Conservation (phyloP, 148 eudicot genomes). For the Camellia japonica region DNA sequence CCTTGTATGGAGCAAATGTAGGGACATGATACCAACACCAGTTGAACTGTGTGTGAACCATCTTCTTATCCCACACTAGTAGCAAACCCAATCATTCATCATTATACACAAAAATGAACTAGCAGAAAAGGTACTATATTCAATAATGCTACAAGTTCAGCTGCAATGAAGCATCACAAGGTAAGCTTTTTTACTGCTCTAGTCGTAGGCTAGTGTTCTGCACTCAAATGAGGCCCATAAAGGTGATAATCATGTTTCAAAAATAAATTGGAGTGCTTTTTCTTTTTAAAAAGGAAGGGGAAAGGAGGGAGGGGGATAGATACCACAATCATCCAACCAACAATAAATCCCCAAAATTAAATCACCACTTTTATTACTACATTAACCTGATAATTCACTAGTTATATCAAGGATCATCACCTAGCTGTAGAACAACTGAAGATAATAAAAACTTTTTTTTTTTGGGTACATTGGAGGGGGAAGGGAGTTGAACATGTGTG, state of each 20-base stretch:
- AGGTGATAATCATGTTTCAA: background rate
- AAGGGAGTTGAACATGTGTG: too few relatives aligned
- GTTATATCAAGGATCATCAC: background rate
- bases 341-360: background rate
- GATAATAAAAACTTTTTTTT: too few relatives aligned
- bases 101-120: background rate
- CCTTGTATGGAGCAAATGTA: slow-evolving; percentile 86
- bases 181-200: background rate
- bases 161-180: background rate
- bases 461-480: too few relatives aligned
- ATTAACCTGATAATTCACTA: background rate
- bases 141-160: background rate
- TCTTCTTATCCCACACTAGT: slow-evolving; percentile 97
- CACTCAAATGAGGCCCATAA: background rate
- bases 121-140: background rate
- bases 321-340: background rate
- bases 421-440: background rate
- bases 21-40: slow-evolving; percentile 94
- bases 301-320: background rate
- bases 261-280: background rate
- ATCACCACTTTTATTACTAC: background rate
- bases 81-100: slow-evolving; percentile 5
- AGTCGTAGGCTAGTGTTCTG: background rate
- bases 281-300: background rate
- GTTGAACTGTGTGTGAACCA: slow-evolving; percentile 91